phyloP scores from a whole-genome alignment of 257 asterid species.

The Nyctanthes arbortristis region DNA sequence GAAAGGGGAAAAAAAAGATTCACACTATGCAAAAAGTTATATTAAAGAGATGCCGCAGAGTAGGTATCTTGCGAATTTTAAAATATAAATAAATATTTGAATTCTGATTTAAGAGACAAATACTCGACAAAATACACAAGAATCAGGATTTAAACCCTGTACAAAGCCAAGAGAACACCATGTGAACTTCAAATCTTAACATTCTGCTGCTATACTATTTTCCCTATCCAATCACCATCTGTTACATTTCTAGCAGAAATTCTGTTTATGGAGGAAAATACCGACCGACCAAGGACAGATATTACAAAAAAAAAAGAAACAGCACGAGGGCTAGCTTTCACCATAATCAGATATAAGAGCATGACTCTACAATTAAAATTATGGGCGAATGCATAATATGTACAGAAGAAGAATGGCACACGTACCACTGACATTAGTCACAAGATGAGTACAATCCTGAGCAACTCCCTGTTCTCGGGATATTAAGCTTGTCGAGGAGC shows the following conservation, averaged over 20 bases:
- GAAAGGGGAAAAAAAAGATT: too few species aligned
- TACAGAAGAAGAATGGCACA: constrained; percentile 50
- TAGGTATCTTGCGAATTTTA: too few species aligned
- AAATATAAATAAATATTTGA: too few species aligned
- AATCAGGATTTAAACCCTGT: neutral
- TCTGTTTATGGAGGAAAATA: constrained; percentile 1
- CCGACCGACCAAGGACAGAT: constrained; percentile 13
- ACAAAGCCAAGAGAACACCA: neutral
- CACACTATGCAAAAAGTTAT: too few species aligned
- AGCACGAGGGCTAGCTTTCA: constrained; percentile 28
- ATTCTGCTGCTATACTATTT: constrained; percentile 27
- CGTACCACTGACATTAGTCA: constrained; percentile 34
- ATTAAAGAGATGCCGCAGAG: too few species aligned
- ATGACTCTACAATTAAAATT: constrained; percentile 43
- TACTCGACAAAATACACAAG: neutral
- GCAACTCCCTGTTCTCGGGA: constrained; percentile 29
- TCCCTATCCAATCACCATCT: constrained; percentile 27
- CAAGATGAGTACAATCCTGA: constrained; percentile 27
- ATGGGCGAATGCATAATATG: constrained; percentile 45
- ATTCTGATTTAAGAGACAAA: neutral
- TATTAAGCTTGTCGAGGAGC: constrained; percentile 28
- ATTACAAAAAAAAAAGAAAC: constrained; percentile 31
- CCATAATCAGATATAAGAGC: constrained; percentile 37
- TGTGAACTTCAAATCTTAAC: neutral
- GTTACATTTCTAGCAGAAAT: constrained; percentile 33